phyloP scores from a whole-genome alignment of 2,329 filamentous ascomycete genomes.

The Hymenoscyphus salicellus region DNA sequence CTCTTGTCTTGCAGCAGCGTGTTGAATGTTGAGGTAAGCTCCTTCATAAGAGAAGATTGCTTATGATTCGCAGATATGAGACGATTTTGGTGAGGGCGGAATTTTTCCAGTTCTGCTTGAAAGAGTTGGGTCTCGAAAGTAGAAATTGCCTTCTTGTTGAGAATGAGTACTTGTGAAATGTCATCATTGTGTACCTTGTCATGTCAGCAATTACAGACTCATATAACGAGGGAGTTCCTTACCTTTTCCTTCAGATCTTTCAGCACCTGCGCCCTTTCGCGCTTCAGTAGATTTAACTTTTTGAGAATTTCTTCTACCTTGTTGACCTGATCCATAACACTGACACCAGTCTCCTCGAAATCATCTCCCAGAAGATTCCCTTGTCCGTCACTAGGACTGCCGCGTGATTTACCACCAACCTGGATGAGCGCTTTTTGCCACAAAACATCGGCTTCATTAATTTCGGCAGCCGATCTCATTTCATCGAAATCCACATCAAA shows the following conservation, averaged over 20 bases:
- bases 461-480: conserved; percentile 86
- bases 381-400: conserved; percentile 58
- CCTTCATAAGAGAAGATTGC: conserved; percentile 90
- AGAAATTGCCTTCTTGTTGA: conserved; percentile 95
- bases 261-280: conserved; percentile 84
- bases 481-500: conserved; percentile 89
- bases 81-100: conserved; percentile 85
- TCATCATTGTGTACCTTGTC: conserved; percentile 87
- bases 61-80: conserved; percentile 93
- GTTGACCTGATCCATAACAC: conserved; percentile 83
- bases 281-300: conserved; percentile 87
- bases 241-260: conserved; percentile 99
- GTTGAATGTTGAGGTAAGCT: conserved; percentile 83
- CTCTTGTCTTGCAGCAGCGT: conserved; percentile 88
- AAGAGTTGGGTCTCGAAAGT: conserved; percentile 92
- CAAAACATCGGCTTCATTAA: conserved; percentile 79
- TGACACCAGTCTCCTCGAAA: conserved; percentile 75
- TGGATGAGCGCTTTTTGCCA: conserved; percentile 86
- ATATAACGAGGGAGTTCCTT: conserved; percentile 28
- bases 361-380: conserved; percentile 87
- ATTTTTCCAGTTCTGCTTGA: conserved; percentile 96
- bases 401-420: conserved; percentile 59
- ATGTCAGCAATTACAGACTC: conserved; percentile 14
- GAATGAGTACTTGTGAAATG: conserved; percentile 92
- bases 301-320: conserved; percentile 86